These are phyloP conservation scores for Cercophora sp. DNA, from an alignment of 495 filamentous ascomycete species.

Conservation along the genomic window DNA sequence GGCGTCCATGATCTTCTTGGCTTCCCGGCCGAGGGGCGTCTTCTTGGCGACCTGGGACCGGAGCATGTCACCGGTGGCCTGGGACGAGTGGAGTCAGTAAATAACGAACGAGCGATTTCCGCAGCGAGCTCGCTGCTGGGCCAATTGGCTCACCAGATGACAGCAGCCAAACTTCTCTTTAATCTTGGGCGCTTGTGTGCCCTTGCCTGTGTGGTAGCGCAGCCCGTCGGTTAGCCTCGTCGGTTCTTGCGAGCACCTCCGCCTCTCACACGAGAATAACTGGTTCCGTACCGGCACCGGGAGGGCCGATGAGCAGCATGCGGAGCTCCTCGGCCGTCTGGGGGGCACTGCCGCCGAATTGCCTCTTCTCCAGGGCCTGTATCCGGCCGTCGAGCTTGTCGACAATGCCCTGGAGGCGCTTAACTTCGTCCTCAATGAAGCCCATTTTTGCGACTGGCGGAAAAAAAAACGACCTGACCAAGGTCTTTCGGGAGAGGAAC, in stretches of 20 bases:
- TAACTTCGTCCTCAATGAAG: constrained; percentile 74
- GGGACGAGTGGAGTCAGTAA: constrained; percentile 11
- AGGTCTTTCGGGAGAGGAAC: constrained; percentile 19
- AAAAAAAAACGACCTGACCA: constrained; percentile 35
- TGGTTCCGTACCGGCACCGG: constrained; percentile 79
- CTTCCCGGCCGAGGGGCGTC: constrained; percentile 88
- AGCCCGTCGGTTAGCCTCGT: constrained; percentile 13
- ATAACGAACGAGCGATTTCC: not conserved
- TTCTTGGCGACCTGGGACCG: constrained; percentile 98
- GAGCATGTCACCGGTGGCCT: constrained; percentile 99
- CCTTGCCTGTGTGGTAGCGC: constrained; percentile 70
- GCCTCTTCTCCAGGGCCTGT: constrained; percentile 64
- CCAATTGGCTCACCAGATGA: constrained; percentile 71
- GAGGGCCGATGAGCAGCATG: constrained; percentile 97
- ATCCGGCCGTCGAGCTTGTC: constrained; percentile 80
- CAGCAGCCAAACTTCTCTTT: constrained; percentile 96
- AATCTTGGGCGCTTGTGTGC: constrained; percentile 95
- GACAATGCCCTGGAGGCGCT: constrained; percentile 72
- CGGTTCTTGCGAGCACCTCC: not conserved
- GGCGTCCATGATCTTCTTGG: constrained; percentile 99
- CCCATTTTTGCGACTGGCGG: constrained; percentile 60
- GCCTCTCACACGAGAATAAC: too few relatives aligned
- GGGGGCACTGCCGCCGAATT: constrained; percentile 41
- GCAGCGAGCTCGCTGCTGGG: constrained; percentile 6
- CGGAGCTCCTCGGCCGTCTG: constrained; percentile 65